A percentile compares a stretch with the other conserved stretches of the same genome.
Conservation (phyloP, 1,139 yeast species). For the Yamadazyma atmosphaerica region DNA sequence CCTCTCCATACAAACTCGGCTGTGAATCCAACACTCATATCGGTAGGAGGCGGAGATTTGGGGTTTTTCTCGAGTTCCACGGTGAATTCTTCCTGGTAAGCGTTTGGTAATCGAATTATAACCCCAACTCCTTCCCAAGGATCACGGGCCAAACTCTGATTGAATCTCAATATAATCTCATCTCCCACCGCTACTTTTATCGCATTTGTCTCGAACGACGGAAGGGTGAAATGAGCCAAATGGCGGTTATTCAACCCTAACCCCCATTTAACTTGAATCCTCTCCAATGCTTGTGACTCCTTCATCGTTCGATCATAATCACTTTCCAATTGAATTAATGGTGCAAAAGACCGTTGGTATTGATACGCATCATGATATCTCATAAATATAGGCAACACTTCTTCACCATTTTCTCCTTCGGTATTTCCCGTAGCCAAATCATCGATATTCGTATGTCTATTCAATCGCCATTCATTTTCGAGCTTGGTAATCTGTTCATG, state of each 20-base stretch:
- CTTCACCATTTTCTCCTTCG: conserved; percentile 29
- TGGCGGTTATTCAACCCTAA: conserved; percentile 64
- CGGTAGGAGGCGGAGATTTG: conserved; percentile 48
- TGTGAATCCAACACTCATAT: conserved; percentile 66
- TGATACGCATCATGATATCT: conserved; percentile 83
- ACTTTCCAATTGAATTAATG: conserved; percentile 78
- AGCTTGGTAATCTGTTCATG: conserved; percentile 69
- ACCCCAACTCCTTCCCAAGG: conserved; percentile 76
- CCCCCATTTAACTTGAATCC: conserved; percentile 75
- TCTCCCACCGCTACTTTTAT: conserved; percentile 86
- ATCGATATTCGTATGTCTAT: conserved; percentile 65
- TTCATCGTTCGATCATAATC: conserved; percentile 74
- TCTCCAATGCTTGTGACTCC: conserved; percentile 79
- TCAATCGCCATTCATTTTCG: conserved; percentile 80
- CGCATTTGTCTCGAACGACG: conserved; percentile 65
- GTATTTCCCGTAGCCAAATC: conserved; percentile 46
- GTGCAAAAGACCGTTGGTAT: conserved; percentile 84
- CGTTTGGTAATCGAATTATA: conserved; percentile 70
- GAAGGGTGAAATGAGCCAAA: conserved; percentile 67
- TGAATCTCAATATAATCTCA: conserved; percentile 66
- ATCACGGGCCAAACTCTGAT: conserved; percentile 43
- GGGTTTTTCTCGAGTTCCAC: conserved; percentile 55
- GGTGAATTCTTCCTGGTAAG: conserved; percentile 68
- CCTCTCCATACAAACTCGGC: conserved; percentile 94
- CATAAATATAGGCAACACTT: conserved; percentile 69